Conservation (phyloP, 75 land plant species). For the Sequoia sempervirens region DNA sequence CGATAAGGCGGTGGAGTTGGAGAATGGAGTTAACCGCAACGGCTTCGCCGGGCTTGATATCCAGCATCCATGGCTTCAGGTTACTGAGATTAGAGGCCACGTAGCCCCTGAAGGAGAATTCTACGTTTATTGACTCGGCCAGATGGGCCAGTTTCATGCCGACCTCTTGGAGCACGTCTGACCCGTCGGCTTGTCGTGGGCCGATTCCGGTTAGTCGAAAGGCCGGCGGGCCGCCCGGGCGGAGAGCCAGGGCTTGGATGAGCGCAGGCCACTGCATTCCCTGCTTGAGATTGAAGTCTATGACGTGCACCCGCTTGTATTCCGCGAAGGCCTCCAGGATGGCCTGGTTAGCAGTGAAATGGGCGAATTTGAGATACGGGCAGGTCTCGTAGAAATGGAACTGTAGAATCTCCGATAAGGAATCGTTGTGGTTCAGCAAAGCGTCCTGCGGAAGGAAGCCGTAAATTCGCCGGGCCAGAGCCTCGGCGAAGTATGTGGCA, state of each 20-base stretch:
- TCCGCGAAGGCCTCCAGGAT: slow-evolving; percentile 63
- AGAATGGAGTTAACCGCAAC: slow-evolving; percentile 79
- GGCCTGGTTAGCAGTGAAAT: slow-evolving; percentile 77
- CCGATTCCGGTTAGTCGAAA: slow-evolving; percentile 65
- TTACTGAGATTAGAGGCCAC: slow-evolving; percentile 59
- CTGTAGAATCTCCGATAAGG: slow-evolving; percentile 38
- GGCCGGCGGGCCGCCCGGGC: slow-evolving; percentile 61
- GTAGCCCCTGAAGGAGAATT: slow-evolving; percentile 62
- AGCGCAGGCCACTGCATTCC: slow-evolving; percentile 72
- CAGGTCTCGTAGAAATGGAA: slow-evolving; percentile 61
- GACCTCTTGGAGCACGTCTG: slow-evolving; percentile 60
- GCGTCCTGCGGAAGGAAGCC: slow-evolving; percentile 11
- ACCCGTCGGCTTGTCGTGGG: slow-evolving; percentile 34
- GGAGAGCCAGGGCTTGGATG: slow-evolving; percentile 63
- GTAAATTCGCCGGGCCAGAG: slow-evolving; percentile 48
- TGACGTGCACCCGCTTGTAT: slow-evolving; percentile 42
- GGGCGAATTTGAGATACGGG: slow-evolving; percentile 70
- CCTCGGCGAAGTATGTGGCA: slow-evolving; percentile 54
- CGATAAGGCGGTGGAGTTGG: slow-evolving; percentile 63
- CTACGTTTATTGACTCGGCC: slow-evolving; percentile 59
- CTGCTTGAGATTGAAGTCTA: slow-evolving; percentile 52
- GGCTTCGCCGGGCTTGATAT: slow-evolving; percentile 39
- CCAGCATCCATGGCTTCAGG: slow-evolving; percentile 67
- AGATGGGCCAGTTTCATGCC: slow-evolving; percentile 60
- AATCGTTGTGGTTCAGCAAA: slow-evolving; percentile 14